Conservation (phyloP, 2,329 filamentous ascomycete species). For the Exophiala sp. region DNA sequence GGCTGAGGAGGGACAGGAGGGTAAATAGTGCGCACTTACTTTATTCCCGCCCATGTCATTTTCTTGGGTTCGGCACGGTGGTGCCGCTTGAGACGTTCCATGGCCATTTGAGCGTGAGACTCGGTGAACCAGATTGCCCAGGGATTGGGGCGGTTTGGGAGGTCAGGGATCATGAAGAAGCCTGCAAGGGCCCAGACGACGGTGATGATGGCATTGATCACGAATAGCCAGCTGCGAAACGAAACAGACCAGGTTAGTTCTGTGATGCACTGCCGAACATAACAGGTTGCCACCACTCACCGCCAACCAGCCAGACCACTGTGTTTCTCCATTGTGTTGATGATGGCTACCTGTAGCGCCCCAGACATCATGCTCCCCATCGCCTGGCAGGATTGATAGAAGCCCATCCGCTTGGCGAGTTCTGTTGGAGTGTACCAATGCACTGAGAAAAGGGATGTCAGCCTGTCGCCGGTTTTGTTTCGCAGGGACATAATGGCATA, state of each 20-base stretch:
- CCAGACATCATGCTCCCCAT: constrained; percentile 36
- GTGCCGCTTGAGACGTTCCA: constrained; percentile 42
- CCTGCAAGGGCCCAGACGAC: constrained; percentile 33
- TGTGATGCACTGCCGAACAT: too few relatives aligned
- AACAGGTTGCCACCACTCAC: not conserved
- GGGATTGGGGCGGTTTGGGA: constrained; percentile 25
- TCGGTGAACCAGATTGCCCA: constrained; percentile 40
- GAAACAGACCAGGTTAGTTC: too few relatives aligned
- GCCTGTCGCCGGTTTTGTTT: not conserved
- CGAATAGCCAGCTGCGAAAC: constrained; percentile 32
- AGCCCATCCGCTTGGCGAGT: constrained; percentile 35
- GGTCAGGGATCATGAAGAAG: constrained; percentile 37
- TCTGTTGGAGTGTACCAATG: constrained; percentile 40
- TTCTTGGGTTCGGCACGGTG: constrained; percentile 44
- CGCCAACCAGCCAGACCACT: constrained; percentile 30
- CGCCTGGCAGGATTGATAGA: constrained; percentile 35
- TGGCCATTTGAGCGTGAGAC: constrained; percentile 40
- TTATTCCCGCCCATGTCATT: constrained; percentile 42
- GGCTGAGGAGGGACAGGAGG: too few relatives aligned
- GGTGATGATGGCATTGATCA: constrained; percentile 37
- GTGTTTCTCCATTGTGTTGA: constrained; percentile 24
- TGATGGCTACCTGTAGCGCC: constrained; percentile 35
- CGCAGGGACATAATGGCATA: constrained; percentile 9
- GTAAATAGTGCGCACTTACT: too few relatives aligned
- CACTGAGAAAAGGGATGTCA: not conserved